Evolutionary conservation across 306 rosid species (phyloP).

Genomic region (Lablab purpureus): DNA sequence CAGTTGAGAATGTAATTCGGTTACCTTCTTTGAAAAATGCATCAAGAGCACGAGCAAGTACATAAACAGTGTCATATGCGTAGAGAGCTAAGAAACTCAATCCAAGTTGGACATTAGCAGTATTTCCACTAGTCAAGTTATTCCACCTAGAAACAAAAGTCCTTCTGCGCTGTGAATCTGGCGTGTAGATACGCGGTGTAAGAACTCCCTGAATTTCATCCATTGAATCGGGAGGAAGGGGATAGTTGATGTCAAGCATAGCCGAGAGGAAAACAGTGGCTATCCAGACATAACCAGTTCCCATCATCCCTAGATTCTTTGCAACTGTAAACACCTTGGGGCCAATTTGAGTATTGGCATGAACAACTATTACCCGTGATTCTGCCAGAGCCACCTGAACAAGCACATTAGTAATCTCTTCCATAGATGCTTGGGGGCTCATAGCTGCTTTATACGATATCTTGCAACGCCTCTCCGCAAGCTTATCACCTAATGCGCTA

Average conservation of each 20-base stretch:
- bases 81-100: constrained; percentile 61
- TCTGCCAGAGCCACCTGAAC: constrained; percentile 83
- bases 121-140: constrained; percentile 62
- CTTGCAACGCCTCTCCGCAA: constrained; percentile 79
- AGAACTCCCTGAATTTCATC: constrained; percentile 78
- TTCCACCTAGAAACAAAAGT: constrained; percentile 81
- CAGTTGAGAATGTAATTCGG: constrained; percentile 68
- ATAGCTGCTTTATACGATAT: constrained; percentile 87
- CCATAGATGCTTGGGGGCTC: constrained; percentile 55
- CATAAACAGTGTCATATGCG: constrained; percentile 91
- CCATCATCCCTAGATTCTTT: constrained; percentile 81
- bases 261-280: constrained; percentile 79
- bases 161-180: constrained; percentile 71
- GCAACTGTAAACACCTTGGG: constrained; percentile 66
- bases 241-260: constrained; percentile 59
- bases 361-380: constrained; percentile 82
- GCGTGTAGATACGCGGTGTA: constrained; percentile 72
- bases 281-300: constrained; percentile 91
- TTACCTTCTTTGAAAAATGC: constrained; percentile 82
- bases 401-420: constrained; percentile 68
- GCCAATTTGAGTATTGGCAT: constrained; percentile 57
- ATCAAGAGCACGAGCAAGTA: constrained; percentile 83
- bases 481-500: constrained; percentile 72
- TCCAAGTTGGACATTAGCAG: constrained; percentile 54
- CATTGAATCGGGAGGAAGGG: constrained; percentile 55